Conservation (phyloP, 2,329 filamentous ascomycete species). For the Emergomyces pasteurianus region DNA sequence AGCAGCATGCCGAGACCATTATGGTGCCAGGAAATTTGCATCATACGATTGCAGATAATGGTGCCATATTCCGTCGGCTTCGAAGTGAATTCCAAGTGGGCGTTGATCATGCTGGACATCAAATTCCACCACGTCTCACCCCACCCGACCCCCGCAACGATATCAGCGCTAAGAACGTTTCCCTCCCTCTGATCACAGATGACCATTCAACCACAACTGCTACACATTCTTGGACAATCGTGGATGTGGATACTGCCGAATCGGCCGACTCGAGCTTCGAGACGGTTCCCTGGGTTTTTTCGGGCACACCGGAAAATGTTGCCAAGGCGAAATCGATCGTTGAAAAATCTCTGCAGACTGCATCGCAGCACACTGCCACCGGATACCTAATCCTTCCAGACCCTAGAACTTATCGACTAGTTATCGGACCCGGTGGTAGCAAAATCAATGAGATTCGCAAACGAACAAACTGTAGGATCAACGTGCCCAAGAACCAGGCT, state of each 20-base stretch:
- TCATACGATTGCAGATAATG: slow-evolving; percentile 69
- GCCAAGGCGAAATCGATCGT: slow-evolving; percentile 69
- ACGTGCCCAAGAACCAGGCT: slow-evolving; percentile 72
- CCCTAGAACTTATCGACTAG: slow-evolving; percentile 74
- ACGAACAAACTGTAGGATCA: slow-evolving; percentile 86
- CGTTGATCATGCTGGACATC: slow-evolving; percentile 77
- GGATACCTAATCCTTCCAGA: slow-evolving; percentile 88
- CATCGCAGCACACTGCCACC: slow-evolving; percentile 42
- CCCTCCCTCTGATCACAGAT: slow-evolving; percentile 89
- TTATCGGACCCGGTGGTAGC: slow-evolving; percentile 78
- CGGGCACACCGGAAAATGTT: slow-evolving; percentile 64
- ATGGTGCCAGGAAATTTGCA: slow-evolving; percentile 72
- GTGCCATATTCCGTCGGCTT: slow-evolving; percentile 84
- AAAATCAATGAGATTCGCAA: slow-evolving; percentile 90
- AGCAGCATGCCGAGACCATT: slow-evolving; percentile 79
- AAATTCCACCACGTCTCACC: slow-evolving; percentile 57
- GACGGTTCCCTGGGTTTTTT: slow-evolving; percentile 71
- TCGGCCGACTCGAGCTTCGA: slow-evolving; percentile 20
- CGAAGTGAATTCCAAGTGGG: slow-evolving; percentile 77
- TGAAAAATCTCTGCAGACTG: slow-evolving; percentile 56
- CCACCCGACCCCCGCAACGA: slow-evolving; percentile 39
- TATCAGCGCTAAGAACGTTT: slow-evolving; percentile 43
- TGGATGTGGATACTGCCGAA: slow-evolving; percentile 38
- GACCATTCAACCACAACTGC: slow-evolving; percentile 54
- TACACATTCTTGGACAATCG: slow-evolving; percentile 71